Evolutionary conservation across 1,284 basidiomycete genomes (phyloP), one percentile per base, ranked within the genome.

Genomic region (Malassezia sympodialis): DNA sequence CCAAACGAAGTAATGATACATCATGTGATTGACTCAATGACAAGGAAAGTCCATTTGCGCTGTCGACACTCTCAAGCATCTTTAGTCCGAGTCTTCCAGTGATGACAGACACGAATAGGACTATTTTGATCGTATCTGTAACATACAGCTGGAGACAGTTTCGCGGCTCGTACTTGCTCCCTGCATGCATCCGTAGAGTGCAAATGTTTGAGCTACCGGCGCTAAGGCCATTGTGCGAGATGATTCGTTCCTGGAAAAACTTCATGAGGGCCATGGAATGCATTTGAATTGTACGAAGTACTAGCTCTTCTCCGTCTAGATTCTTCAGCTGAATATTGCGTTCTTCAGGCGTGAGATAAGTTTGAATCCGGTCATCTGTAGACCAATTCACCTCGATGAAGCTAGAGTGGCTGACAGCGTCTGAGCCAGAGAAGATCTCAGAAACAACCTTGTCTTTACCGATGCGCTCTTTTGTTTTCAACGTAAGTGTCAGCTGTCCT

Each of bases 91-190:
- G 14, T 8, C 40, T 26, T 8, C 55, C 55, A 2, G 47, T 32
- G 3, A 57, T 51, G 7, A 28, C 24, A 11, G 55, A 48, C 2
- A 57, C 31, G 24, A 52, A 57, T 10, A 57, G 21, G 40, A 57
- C 26, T 2, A 57, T 17, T 24, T 21, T 43, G 6, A 56, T 41
- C 2, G 31, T 39, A 3, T 51, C 48, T n/a, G 53, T 45, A 3
- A 56, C 14, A 7, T 41, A 6, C 11, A 57, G 17, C 14, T 57
- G 32, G 8, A 57, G 44, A 5, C 31, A 39, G 19, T 52, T 32
- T 10, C 45, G n/a, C 1, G 55, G 49, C 3, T 50, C 49, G 15
- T 47, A 57, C 2, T 30, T 24, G 11, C 19, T 32, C 6, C 34
- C 21, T 11, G 49, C 35, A 15, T 48, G 46, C 11, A 37, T 32